Percentiles rank a stretch among this genome's conserved stretches.
Conservation (phyloP, 192 early-diverging fungal species). For the Blastocladiella britannica region DNA sequence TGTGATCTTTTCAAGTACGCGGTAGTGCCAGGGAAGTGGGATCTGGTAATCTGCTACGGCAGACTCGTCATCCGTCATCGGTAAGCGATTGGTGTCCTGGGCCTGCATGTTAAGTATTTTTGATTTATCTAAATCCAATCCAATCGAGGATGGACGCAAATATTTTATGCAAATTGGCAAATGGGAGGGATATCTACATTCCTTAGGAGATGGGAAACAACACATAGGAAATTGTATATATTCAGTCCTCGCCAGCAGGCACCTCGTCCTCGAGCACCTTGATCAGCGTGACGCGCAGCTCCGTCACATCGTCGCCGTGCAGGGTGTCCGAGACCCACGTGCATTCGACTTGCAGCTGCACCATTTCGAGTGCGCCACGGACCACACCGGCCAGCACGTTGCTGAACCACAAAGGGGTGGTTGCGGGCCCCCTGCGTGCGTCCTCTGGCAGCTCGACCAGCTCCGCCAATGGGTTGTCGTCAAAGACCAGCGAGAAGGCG, state of each 20-base stretch:
- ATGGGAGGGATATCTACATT: too few species aligned
- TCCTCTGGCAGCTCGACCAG: conserved; percentile 91
- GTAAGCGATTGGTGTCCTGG: too few species aligned
- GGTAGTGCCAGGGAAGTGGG: background rate
- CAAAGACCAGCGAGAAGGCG: conserved; percentile 83
- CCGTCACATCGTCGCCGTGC: conserved; percentile 69
- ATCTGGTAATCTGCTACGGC: too few species aligned
- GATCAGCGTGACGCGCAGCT: conserved; percentile 77
- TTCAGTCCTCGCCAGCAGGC: conserved; percentile 64
- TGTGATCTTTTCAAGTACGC: background rate
- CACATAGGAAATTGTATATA: conserved; percentile 1
- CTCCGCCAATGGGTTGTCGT: conserved; percentile 92
- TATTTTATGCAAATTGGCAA: too few species aligned
- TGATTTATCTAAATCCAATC: too few species aligned
- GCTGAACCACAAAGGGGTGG: conserved; percentile 80
- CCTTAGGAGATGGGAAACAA: too few species aligned
- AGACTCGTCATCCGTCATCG: too few species aligned
- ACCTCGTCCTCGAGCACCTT: conserved; percentile 87
- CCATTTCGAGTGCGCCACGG: conserved; percentile 90
- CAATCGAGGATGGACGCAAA: too few species aligned
- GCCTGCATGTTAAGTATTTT: too few species aligned
- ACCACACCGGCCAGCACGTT: conserved; percentile 88
- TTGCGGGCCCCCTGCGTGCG: conserved; percentile 18
- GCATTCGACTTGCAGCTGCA: conserved; percentile 75
- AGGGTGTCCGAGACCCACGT: conserved; percentile 66